These are phyloP conservation scores for Diaporthe caulivora DNA, from an alignment of 2,329 filamentous ascomycete species.

Conservation along the genomic window DNA sequence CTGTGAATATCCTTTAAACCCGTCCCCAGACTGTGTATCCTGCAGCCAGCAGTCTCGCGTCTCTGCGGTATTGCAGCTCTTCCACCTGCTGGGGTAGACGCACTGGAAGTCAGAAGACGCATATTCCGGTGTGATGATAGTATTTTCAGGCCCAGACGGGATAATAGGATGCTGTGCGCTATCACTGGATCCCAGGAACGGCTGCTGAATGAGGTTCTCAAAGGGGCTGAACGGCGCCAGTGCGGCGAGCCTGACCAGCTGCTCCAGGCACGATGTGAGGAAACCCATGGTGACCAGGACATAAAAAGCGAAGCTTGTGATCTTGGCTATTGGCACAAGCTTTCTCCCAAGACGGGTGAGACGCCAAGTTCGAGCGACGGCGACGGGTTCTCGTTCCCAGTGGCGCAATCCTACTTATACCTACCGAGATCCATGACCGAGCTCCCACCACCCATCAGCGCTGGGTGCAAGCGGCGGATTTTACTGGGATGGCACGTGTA, in stretches of 20 bases:
- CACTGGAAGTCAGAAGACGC: slow-evolving; percentile 36
- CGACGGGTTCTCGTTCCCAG: neutral
- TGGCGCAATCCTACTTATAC: slow-evolving; percentile 11
- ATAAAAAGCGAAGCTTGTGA: neutral
- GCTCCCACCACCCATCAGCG: neutral
- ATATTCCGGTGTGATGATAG: slow-evolving; percentile 30
- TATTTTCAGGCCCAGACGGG: neutral
- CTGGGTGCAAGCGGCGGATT: neutral
- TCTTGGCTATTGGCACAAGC: neutral
- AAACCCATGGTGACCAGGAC: slow-evolving; percentile 38
- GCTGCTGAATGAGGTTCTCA: slow-evolving; percentile 25
- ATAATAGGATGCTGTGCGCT: slow-evolving; percentile 6
- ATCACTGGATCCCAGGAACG: slow-evolving; percentile 17
- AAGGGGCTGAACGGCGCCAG: slow-evolving; percentile 31
- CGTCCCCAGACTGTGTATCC: slow-evolving; percentile 29
- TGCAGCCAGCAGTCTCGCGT: slow-evolving; percentile 38
- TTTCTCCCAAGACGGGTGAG: slow-evolving; percentile 15
- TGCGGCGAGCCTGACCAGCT: slow-evolving; percentile 29
- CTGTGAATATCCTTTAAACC: slow-evolving; percentile 35
- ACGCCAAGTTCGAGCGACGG: neutral
- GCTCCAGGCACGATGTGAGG: slow-evolving; percentile 33
- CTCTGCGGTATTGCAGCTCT: slow-evolving; percentile 27
- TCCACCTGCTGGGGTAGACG: slow-evolving; percentile 36
- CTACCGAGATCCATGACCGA: neutral
- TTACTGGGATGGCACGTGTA: neutral